Evolutionary conservation across 176 grass and related monocot species (phyloP).

Genomic region (Triticum turgidum): DNA sequence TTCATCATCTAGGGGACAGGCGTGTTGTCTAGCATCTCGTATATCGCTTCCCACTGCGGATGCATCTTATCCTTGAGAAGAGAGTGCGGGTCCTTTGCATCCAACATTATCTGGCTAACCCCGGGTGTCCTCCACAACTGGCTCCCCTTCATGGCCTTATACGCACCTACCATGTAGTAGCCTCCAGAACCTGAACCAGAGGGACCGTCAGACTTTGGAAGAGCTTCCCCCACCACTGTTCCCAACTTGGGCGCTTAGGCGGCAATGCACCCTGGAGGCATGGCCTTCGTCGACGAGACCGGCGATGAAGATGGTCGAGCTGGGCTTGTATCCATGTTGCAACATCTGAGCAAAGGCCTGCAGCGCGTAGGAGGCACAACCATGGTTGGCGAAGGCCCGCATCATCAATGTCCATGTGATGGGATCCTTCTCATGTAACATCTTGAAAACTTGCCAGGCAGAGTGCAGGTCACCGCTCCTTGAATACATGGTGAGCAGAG

Average conservation of each 20-base stretch:
- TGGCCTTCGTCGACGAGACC: slow-evolving; percentile 50
- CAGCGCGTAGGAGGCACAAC: slow-evolving; percentile 34
- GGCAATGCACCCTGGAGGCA: too few relatives aligned
- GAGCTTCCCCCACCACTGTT: neutral
- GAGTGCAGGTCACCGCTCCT: slow-evolving; percentile 62
- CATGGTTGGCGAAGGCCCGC: slow-evolving; percentile 69
- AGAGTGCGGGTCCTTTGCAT: slow-evolving; percentile 42
- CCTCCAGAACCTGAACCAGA: slow-evolving; percentile 30
- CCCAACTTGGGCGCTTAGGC: too few relatives aligned
- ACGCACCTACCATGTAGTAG: slow-evolving; percentile 38
- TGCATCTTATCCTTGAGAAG: slow-evolving; percentile 46
- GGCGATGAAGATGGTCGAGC: slow-evolving; percentile 51
- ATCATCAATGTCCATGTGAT: slow-evolving; percentile 77
- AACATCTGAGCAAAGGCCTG: slow-evolving; percentile 50
- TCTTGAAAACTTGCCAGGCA: slow-evolving; percentile 47
- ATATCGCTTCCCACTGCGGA: slow-evolving; percentile 33
- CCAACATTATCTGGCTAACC: slow-evolving; percentile 38
- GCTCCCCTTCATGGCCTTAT: slow-evolving; percentile 48
- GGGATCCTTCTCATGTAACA: slow-evolving; percentile 44
- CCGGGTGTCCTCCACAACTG: slow-evolving; percentile 44
- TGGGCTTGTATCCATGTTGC: slow-evolving; percentile 47
- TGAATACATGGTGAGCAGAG: slow-evolving; percentile 72
- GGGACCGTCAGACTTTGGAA: slow-evolving; percentile 7
- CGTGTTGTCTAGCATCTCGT: slow-evolving; percentile 41
- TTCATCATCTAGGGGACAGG: slow-evolving; percentile 50